Evolutionary conservation across 2,329 filamentous ascomycete species (phyloP).

Genomic region (Rutstroemia sp.): DNA sequence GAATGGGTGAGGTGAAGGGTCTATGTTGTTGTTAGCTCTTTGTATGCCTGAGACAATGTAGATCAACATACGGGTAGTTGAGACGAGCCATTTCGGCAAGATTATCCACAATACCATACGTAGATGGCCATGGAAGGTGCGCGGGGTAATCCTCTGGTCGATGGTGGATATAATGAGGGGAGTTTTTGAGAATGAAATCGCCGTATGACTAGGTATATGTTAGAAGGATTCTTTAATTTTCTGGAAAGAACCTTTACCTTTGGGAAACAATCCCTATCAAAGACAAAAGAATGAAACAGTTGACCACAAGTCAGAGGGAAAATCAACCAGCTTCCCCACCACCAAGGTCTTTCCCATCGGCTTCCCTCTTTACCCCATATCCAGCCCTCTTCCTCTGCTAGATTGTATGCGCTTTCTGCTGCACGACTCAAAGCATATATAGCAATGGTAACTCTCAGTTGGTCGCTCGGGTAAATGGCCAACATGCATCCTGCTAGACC

Average conservation of each 20-base stretch:
- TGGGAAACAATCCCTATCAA: conserved; percentile 69
- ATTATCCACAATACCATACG: conserved; percentile 71
- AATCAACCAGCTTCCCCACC: conserved; percentile 78
- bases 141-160: conserved; percentile 62
- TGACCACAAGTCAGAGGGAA: conserved; percentile 72
- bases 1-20: conserved; percentile 73
- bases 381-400: conserved; percentile 65
- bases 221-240: conserved; percentile 5
- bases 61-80: conserved; percentile 66
- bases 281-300: conserved; percentile 67
- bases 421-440: conserved; percentile 77
- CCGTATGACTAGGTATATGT: conserved; percentile 38
- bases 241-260: conserved; percentile 39
- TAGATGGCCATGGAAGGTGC: conserved; percentile 64
- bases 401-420: conserved; percentile 81
- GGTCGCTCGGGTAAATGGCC: conserved; percentile 62
- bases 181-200: conserved; percentile 61
- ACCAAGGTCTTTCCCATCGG: conserved; percentile 63
- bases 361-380: conserved; percentile 51
- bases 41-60: neutral
- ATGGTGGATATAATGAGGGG: conserved; percentile 69
- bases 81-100: conserved; percentile 74
- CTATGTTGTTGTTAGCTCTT: conserved; percentile 32
- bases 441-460: conserved; percentile 69
- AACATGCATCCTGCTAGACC: conserved; percentile 79